These are phyloP conservation scores for Echria macrotheca DNA, from an alignment of 495 filamentous ascomycete species.

Conservation along the genomic window DNA sequence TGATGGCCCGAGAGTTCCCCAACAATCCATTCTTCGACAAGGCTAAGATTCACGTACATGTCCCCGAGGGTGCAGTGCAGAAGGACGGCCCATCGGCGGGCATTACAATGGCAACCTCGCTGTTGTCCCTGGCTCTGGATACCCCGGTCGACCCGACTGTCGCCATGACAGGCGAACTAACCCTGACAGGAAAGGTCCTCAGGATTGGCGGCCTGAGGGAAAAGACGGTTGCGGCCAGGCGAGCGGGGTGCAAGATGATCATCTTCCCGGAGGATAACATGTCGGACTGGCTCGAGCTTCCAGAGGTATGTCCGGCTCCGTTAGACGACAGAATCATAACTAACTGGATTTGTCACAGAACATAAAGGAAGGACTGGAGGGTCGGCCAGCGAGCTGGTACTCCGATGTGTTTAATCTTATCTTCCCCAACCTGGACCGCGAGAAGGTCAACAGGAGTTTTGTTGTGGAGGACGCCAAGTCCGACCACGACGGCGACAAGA, in stretches of 20 bases:
- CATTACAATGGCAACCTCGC: constrained; percentile 92
- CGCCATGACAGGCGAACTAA: constrained; percentile 98
- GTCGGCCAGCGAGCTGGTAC: constrained; percentile 88
- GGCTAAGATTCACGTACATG: constrained; percentile 92
- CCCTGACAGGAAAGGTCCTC: constrained; percentile 94
- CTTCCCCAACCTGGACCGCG: constrained; percentile 74
- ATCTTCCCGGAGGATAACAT: constrained; percentile 94
- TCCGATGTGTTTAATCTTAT: constrained; percentile 86
- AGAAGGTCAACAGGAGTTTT: constrained; percentile 63
- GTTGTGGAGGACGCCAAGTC: constrained; percentile 50
- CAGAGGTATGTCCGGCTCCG: constrained; percentile 84
- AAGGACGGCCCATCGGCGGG: constrained; percentile 97
- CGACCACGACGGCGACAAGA: constrained; percentile 30
- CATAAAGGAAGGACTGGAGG: constrained; percentile 92
- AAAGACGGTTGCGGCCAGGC: constrained; percentile 96
- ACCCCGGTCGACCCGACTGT: constrained; percentile 74
- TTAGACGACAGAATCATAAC: too few species aligned
- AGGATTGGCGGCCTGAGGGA: constrained; percentile 93
- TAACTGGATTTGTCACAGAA: too few species aligned
- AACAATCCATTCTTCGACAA: constrained; percentile 95
- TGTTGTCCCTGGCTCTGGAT: constrained; percentile 79
- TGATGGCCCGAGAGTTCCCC: constrained; percentile 76
- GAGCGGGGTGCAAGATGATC: constrained; percentile 90
- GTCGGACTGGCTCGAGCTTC: constrained; percentile 95
- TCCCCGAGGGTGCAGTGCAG: constrained; percentile 91